These are phyloP conservation scores for Stramenopiles sp. DNA, from an alignment of 352 stramenopile genomes.

Conservation along the genomic window DNA sequence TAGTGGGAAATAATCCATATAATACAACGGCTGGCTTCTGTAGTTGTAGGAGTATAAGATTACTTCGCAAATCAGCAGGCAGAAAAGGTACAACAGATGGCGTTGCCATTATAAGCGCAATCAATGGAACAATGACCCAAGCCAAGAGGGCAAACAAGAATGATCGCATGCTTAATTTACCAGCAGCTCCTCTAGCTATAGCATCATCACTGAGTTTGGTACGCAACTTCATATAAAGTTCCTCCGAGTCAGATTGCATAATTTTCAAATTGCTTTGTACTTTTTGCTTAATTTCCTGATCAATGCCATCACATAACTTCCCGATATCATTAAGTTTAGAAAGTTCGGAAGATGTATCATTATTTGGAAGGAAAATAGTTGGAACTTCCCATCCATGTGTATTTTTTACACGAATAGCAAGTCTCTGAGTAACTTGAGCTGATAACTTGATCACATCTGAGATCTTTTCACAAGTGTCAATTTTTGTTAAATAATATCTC, in stretches of 20 bases:
- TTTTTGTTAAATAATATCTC: constrained; percentile 7
- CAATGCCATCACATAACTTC: constrained; percentile 1
- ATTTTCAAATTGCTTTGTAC: constrained; percentile 7
- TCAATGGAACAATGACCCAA: too few relatives aligned
- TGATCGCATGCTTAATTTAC: too few relatives aligned
- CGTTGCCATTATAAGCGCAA: too few relatives aligned
- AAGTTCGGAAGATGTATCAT: constrained; percentile 7
- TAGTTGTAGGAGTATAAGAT: too few relatives aligned
- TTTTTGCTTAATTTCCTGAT: constrained; percentile 5
- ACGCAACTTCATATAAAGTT: background rate
- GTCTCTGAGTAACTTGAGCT: constrained; percentile 6
- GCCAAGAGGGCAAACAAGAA: too few relatives aligned
- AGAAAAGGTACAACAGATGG: too few relatives aligned
- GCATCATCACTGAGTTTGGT: constrained; percentile 1
- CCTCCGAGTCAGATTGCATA: constrained; percentile 6
- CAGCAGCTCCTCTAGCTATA: background rate
- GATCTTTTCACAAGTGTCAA: background rate
- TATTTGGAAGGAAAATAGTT: constrained; percentile 7
- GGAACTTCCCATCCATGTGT: constrained; percentile 6
- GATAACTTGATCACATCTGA: background rate
- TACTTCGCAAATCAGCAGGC: too few relatives aligned
- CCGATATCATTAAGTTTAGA: background rate
- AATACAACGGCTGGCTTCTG: too few relatives aligned
- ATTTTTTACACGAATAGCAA: background rate
- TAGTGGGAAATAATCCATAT: too few relatives aligned